A percentile compares a stretch with the other conserved stretches of the same genome.
phyloP scores from a whole-genome alignment of 805 yeast genomes.

The Martiniozyma abietophila region DNA sequence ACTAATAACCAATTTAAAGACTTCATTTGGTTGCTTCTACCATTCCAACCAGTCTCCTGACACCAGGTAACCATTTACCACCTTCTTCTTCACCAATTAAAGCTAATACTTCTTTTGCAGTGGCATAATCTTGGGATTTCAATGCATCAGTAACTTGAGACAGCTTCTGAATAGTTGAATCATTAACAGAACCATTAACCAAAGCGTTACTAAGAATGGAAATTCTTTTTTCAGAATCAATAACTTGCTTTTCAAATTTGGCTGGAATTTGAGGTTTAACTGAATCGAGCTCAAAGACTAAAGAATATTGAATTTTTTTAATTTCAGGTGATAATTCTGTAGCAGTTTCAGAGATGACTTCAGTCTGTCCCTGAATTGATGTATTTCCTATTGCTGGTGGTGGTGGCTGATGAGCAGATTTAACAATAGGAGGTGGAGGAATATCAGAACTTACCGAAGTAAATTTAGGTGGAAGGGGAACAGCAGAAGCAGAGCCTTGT shows the following conservation, averaged over 20 bases:
- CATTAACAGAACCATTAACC: constrained; percentile 58
- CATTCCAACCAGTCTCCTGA: constrained; percentile 78
- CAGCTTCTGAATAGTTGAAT: constrained; percentile 46
- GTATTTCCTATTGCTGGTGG: constrained; percentile 4
- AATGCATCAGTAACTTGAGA: constrained; percentile 42
- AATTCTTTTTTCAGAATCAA: constrained; percentile 77
- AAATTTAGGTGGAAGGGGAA: too few species aligned
- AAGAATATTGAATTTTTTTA: constrained; percentile 46
- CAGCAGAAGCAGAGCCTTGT: constrained; percentile 6
- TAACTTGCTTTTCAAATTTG: constrained; percentile 59
- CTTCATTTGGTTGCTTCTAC: constrained; percentile 35
- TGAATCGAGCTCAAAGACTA: constrained; percentile 45
- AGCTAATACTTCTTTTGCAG: constrained; percentile 56
- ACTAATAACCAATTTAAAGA: too few species aligned
- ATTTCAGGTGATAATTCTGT: constrained; percentile 47
- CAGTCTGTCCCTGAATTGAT: background rate
- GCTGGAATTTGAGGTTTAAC: constrained; percentile 71
- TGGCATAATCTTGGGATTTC: constrained; percentile 41
- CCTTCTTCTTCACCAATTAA: constrained; percentile 60
- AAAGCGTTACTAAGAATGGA: constrained; percentile 68
- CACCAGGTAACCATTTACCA: constrained; percentile 91
- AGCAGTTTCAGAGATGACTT: constrained; percentile 10
- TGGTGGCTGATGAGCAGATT: constrained; percentile 14
- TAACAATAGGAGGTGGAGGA: constrained; percentile 12
- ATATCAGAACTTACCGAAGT: too few species aligned